These are phyloP conservation scores for Cymbopogon flexuosus DNA, from an alignment of 202 grass and related monocot species.

Conservation along the genomic window DNA sequence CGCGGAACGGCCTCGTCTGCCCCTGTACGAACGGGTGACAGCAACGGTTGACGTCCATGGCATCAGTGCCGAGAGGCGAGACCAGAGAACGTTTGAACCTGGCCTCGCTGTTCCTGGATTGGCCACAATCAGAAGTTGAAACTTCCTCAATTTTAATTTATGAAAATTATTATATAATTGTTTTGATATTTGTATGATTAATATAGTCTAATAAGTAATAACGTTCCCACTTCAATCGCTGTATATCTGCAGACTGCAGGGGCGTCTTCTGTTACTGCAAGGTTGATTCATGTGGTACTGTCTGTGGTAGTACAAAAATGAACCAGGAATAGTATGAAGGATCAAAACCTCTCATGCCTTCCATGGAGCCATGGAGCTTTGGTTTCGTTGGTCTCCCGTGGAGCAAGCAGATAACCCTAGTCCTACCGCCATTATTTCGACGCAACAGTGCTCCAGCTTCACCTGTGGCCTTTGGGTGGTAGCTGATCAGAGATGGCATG, in stretches of 20 bases:
- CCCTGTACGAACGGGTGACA: background rate
- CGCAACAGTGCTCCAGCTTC: background rate
- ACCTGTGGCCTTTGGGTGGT: background rate
- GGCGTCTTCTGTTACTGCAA: background rate
- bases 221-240: too few relatives aligned
- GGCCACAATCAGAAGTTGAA: too few relatives aligned
- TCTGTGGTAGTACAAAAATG: background rate
- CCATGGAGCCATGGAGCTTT: background rate
- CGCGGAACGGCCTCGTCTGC: too few relatives aligned
- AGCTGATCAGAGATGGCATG: background rate
- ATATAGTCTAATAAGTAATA: too few relatives aligned
- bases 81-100: background rate
- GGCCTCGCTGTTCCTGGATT: background rate
- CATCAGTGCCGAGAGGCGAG: too few relatives aligned
- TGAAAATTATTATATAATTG: too few relatives aligned
- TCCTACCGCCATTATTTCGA: background rate
- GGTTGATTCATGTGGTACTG: background rate
- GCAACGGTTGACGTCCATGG: background rate
- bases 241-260: too few relatives aligned
- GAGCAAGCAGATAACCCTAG: conserved; percentile 1
- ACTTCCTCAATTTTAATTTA: too few relatives aligned
- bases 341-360: background rate
- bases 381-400: conserved; percentile 15
- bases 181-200: too few relatives aligned
- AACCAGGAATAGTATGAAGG: background rate